These are phyloP conservation scores for Mycosphaerella sp. DNA, from an alignment of 2,329 filamentous ascomycete species.

Conservation along the genomic window DNA sequence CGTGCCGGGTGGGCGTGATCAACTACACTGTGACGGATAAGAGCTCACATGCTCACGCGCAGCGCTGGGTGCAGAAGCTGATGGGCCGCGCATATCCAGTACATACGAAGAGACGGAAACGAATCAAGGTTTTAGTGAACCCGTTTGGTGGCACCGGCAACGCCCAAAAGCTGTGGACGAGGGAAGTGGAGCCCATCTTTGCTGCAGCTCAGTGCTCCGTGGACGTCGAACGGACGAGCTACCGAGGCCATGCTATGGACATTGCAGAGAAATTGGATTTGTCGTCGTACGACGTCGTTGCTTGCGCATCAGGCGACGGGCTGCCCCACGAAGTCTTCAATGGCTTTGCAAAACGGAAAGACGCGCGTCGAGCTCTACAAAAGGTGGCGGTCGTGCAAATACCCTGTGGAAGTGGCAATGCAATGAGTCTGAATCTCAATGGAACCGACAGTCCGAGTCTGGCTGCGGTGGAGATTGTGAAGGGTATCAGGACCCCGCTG, in stretches of 20 bases:
- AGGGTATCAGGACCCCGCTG: slow-evolving; percentile 74
- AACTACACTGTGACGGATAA: slow-evolving; percentile 53
- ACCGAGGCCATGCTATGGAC: slow-evolving; percentile 69
- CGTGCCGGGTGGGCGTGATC: slow-evolving; percentile 55
- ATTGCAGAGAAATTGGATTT: slow-evolving; percentile 71
- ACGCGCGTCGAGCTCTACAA: slow-evolving; percentile 66
- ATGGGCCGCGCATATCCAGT: slow-evolving; percentile 64
- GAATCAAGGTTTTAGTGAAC: slow-evolving; percentile 84
- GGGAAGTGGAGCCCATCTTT: slow-evolving; percentile 73
- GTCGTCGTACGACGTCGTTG: slow-evolving; percentile 73
- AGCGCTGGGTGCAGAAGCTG: slow-evolving; percentile 58
- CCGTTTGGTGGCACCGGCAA: slow-evolving; percentile 79
- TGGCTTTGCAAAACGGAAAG: slow-evolving; percentile 68
- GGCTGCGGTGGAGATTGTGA: slow-evolving; percentile 77
- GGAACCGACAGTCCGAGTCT: slow-evolving; percentile 69
- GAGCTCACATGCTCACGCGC: slow-evolving; percentile 44
- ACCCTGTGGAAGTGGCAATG: slow-evolving; percentile 90
- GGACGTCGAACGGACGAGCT: slow-evolving; percentile 64
- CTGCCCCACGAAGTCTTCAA: slow-evolving; percentile 93
- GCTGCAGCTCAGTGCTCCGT: slow-evolving; percentile 71
- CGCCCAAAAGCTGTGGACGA: slow-evolving; percentile 66
- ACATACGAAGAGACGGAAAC: slow-evolving; percentile 58
- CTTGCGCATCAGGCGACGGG: slow-evolving; percentile 88
- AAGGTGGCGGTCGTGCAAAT: slow-evolving; percentile 79
- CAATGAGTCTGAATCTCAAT: slow-evolving; percentile 82